Evolutionary conservation across 805 yeast genomes (phyloP), one percentile per base, ranked within the genome.

Genomic region (Sugiyamaella qingdaonensis): DNA sequence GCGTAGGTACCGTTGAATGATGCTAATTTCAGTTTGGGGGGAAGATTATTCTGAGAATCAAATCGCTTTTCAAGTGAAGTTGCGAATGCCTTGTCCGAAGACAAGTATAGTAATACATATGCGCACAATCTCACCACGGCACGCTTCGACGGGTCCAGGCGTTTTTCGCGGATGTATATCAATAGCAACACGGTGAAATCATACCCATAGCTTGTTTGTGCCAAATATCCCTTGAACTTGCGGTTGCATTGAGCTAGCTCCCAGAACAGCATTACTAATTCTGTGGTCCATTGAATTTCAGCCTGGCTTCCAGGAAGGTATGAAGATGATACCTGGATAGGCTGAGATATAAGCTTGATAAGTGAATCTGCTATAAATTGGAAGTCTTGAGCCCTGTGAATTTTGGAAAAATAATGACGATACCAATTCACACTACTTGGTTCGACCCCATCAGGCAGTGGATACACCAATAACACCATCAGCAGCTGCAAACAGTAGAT

Each of bases 161-260:
- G 72, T 60, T 74, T 81, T 24, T 76, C 78, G 51, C 73, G 71
- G 47, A 88, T 72, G 65, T 86, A 80, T 65, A 78, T 86, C 7
- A 83, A 61, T 16, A 86, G 67, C 1, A 78, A 67, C 0, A 86
- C 70, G 42, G 79, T 66, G 39, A 86, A 66, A 58, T 84, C 85
- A 31, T 77, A 72, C 1, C 82, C 78, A 56, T 75, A 74, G 44
- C 75, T 72, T 11, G 75, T 73, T 2, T 76, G 67, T 31, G 81
- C 68, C 48, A 74, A 52, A 43, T 61, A 65, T 19, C 55, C 56
- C 16, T 61, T 55, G 47, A 69, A 68, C 24, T 68, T 68, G 54
- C 73, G 74, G 68, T 92, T 92, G 60, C 89, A 83, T 63, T 88
- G 92, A 33, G 80, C 69, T 42, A 89, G 69, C 61, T 87, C 95